Conservation (phyloP, 495 filamentous ascomycete species). For the Eremomyces bilateralis region DNA sequence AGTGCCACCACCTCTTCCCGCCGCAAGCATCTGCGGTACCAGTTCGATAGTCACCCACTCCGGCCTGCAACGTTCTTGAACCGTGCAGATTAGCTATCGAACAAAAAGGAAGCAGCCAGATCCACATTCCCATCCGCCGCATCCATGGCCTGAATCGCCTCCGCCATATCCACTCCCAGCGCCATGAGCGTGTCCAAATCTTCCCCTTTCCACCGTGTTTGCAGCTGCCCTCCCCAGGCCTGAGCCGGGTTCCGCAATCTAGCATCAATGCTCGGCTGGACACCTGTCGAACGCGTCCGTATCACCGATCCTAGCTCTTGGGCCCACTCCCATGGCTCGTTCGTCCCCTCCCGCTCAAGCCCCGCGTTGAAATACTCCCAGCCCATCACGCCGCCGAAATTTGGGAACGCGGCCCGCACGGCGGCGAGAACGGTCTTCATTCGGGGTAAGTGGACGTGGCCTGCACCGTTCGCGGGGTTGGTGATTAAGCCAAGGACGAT, state of each 20-base stretch:
- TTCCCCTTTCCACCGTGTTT: conserved; percentile 32
- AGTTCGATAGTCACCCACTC: too few relatives aligned
- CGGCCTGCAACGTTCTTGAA: too few relatives aligned
- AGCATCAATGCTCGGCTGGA: conserved; percentile 12
- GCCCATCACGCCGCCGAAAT: conserved; percentile 25
- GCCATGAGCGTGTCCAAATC: conserved; percentile 50
- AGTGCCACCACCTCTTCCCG: too few relatives aligned
- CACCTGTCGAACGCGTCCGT: conserved; percentile 1
- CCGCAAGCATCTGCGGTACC: too few relatives aligned
- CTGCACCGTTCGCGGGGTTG: conserved; percentile 15
- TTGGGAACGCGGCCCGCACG: conserved; percentile 10
- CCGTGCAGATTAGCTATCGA: conserved; percentile 27
- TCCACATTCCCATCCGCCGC: conserved; percentile 72
- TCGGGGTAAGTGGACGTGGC: background rate
- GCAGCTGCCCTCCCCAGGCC: too few relatives aligned
- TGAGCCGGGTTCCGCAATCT: too few relatives aligned
- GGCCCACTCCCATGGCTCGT: conserved; percentile 16
- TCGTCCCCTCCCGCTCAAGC: conserved; percentile 7
- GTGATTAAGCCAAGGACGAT: conserved; percentile 23
- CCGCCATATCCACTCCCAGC: conserved; percentile 55
- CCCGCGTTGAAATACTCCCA: conserved; percentile 26
- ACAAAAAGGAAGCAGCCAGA: conserved; percentile 63
- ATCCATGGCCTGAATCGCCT: conserved; percentile 61
- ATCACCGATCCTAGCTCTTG: conserved; percentile 6
- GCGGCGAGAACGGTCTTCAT: conserved; percentile 9